A percentile compares a stretch with the other conserved stretches of the same genome.
These are phyloP conservation scores for Phlebiopsis flavidoalba DNA, from an alignment of 768 basidiomycete genomes.

Conservation along the genomic window DNA sequence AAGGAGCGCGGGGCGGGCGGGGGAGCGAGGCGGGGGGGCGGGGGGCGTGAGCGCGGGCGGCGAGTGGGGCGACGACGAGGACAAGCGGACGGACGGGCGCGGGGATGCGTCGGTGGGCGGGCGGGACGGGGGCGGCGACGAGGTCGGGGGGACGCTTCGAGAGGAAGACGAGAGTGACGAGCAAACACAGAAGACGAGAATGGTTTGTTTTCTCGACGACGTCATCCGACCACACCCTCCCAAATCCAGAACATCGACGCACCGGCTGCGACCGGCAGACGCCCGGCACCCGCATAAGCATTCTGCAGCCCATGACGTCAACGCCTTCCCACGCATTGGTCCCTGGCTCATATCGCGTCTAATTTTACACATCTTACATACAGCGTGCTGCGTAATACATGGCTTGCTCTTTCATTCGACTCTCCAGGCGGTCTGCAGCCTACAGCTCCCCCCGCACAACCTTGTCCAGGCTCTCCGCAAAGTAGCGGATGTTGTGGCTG, in stretches of 20 bases:
- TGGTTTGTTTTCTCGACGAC: conserved; percentile 9
- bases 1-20: background rate
- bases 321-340: conserved; percentile 3
- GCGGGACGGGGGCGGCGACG: conserved; percentile 15
- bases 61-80: conserved; percentile 31
- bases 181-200: background rate
- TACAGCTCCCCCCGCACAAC: conserved; percentile 50
- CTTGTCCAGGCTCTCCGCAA: conserved; percentile 66
- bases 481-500: conserved; percentile 67
- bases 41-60: conserved; percentile 1
- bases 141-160: background rate
- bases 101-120: conserved; percentile 12
- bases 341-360: conserved; percentile 3
- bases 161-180: background rate
- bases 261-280: conserved; percentile 3
- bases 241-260: background rate
- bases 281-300: conserved; percentile 3
- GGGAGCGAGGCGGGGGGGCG: background rate
- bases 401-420: background rate
- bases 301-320: conserved; percentile 12
- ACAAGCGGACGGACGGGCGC: conserved; percentile 30
- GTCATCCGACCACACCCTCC: conserved; percentile 9
- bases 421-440: background rate
- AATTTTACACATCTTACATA: background rate
- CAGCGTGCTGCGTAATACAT: background rate